Evolutionary conservation across 208 protist species (phyloP), one percentile per base, ranked within the genome.

Genomic region (Eutreptiella sp.): DNA sequence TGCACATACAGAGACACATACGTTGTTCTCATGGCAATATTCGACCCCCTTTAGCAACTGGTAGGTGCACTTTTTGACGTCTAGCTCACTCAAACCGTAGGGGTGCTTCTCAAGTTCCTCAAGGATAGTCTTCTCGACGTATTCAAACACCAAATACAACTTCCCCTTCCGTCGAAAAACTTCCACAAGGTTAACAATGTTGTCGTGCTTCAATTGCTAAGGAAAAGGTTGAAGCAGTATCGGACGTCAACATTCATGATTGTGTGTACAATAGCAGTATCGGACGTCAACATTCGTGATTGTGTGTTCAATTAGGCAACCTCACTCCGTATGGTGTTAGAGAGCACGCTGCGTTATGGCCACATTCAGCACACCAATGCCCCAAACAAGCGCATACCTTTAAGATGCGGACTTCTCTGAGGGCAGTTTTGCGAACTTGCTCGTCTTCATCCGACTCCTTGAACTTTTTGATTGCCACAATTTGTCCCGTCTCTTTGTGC

Each of bases 401-500:
- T 38, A 96, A 72, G 52, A 96, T 82, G 52, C 85, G 75, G 32
- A 96, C 80, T 67, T 96, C 92, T 0, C 92, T 72, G 29, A 93
- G 70, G 5, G 88, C 85, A 1, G 88, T 95, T 66, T 94, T 93
- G 31, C 84, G 75, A 0, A 94, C 90, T 59, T 91, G 81, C 31
- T 94, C 90, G 59, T 89, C 81, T 21, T 93, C 85, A 34, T 93
- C 85, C 5, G 75, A 84, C 65, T 96, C 87, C 77, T 96, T 96
- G 78, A 96, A 96, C 66, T 94, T 94, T 68, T 96, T 96, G 58
- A 96, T 95, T 23, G 92, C 92, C 1, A 96, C 91, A 2, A 94
- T 76, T 47, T 85, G 82, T 1, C 88, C 85, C 4, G 89, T 95
- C 3, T 81, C 75, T 23, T 89, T 87, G 59, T 93, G 81, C n/a